Percentiles rank a stretch among this genome's conserved stretches.
phyloP scores from a whole-genome alignment of 2,329 filamentous ascomycete species.

The Pseudocercospora eumusae region DNA sequence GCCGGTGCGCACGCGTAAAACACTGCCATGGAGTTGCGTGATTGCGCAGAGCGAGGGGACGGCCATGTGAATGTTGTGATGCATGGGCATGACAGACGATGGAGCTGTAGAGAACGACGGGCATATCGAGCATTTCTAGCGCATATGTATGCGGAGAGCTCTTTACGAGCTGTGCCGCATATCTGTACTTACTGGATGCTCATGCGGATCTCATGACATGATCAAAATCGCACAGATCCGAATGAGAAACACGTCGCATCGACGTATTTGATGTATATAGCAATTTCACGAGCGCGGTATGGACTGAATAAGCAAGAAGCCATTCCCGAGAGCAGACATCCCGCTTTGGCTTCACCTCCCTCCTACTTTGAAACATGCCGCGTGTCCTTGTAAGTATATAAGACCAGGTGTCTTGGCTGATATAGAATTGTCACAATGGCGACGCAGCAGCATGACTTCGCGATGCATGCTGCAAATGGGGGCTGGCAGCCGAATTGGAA shows the following conservation, averaged over 20 bases:
- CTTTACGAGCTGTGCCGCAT: background rate
- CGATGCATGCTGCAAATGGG: slow-evolving; percentile 2
- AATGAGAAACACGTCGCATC: background rate
- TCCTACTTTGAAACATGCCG: slow-evolving; percentile 8
- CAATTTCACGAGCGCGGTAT: slow-evolving; percentile 11
- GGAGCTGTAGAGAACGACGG: background rate
- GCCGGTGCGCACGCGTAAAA: slow-evolving; percentile 7
- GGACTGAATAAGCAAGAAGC: slow-evolving; percentile 6
- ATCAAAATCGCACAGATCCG: background rate
- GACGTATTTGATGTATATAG: slow-evolving; percentile 6
- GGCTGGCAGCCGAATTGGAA: slow-evolving; percentile 6
- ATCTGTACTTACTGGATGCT: background rate
- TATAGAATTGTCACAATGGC: background rate
- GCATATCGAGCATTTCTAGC: background rate
- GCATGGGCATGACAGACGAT: too few relatives aligned
- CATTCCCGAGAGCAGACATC: slow-evolving; percentile 11
- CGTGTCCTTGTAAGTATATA: background rate
- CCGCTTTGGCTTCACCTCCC: background rate
- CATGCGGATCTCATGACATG: background rate
- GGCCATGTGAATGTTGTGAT: too few relatives aligned
- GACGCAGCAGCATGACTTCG: slow-evolving; percentile 2
- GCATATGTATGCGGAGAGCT: background rate
- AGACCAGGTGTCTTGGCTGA: background rate
- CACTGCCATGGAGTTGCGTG: slow-evolving; percentile 6
- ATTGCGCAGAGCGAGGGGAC: slow-evolving; percentile 25